A percentile compares a stretch with the other conserved stretches of the same genome.
Conservation (phyloP, 331 rosid genomes). For the Malus hybrid region DNA sequence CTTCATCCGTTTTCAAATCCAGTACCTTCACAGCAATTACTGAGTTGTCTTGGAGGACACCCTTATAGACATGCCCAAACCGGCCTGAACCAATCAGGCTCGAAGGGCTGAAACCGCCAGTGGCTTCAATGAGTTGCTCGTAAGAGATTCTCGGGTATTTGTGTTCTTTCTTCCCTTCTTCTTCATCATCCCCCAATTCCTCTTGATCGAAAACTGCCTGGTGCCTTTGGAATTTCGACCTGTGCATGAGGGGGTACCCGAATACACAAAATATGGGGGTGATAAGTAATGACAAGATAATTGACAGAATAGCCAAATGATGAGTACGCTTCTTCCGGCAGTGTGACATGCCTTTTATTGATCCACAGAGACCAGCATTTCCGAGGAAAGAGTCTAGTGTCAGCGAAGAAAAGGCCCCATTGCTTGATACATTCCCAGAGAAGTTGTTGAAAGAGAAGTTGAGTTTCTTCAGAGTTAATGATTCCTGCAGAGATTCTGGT, state of each 20-base stretch:
- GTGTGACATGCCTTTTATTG: conserved; percentile 48
- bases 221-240: conserved; percentile 27
- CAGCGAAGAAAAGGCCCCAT: conserved; percentile 62
- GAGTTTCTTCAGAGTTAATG: conserved; percentile 50
- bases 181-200: conserved; percentile 26
- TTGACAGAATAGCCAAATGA: conserved; percentile 28
- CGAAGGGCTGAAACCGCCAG: conserved; percentile 69
- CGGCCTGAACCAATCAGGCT: conserved; percentile 69
- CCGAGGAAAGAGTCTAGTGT: conserved; percentile 57
- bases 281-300: conserved; percentile 43
- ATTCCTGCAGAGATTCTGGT: conserved; percentile 51
- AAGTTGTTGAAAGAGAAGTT: conserved; percentile 79
- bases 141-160: conserved; percentile 73
- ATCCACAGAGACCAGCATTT: conserved; percentile 58
- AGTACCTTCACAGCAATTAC: conserved; percentile 78
- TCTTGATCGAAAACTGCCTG: conserved; percentile 15
- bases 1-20: conserved; percentile 33
- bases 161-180: conserved; percentile 39
- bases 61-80: conserved; percentile 80
- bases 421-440: conserved; percentile 51
- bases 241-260: conserved; percentile 24
- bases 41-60: conserved; percentile 58
- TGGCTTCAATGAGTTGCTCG: conserved; percentile 57
- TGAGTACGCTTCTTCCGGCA: conserved; percentile 41
- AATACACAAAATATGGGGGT: conserved; percentile 38